These are phyloP conservation scores for Leishmania martiniquensis DNA, from an alignment of 208 protist genomes.

Conservation along the genomic window DNA sequence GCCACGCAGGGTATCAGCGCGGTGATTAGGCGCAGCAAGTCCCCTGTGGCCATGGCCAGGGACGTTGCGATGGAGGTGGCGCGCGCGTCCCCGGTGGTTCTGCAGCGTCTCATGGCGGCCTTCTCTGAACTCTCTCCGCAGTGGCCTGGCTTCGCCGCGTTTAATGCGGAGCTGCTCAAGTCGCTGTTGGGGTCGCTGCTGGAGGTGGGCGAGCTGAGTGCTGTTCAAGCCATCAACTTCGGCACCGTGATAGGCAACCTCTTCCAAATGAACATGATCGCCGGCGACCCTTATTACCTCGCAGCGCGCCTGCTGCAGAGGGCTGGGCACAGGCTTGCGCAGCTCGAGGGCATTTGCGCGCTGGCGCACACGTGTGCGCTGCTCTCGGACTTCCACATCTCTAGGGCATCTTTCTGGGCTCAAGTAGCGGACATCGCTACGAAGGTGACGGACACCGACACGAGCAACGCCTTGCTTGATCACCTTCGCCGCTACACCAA, in stretches of 20 bases:
- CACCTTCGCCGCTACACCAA: constrained; percentile 65
- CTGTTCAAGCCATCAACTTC: constrained; percentile 56
- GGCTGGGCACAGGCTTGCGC: constrained; percentile 35
- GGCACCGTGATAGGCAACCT: constrained; percentile 61
- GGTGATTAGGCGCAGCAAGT: constrained; percentile 28
- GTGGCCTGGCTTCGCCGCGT: constrained; percentile 41
- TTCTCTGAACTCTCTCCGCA: constrained; percentile 35
- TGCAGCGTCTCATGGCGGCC: constrained; percentile 45
- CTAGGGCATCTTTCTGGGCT: constrained; percentile 80
- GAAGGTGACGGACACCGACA: constrained; percentile 19
- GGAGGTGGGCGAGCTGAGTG: constrained; percentile 36
- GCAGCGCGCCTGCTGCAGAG: constrained; percentile 66
- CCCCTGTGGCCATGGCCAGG: constrained; percentile 30
- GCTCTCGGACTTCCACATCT: constrained; percentile 46
- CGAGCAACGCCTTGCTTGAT: constrained; percentile 43
- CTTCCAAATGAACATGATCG: constrained; percentile 51
- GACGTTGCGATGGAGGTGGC: constrained; percentile 60
- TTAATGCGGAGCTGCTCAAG: constrained; percentile 66
- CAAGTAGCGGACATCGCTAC: constrained; percentile 48
- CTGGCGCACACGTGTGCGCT: constrained; percentile 64
- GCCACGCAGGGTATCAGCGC: constrained; percentile 33
- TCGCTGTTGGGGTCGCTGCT: constrained; percentile 57
- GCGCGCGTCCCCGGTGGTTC: constrained; percentile 39
- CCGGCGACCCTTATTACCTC: constrained; percentile 79
- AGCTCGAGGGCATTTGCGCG: constrained; percentile 80